A percentile compares a stretch with the other conserved stretches of the same genome.
Conservation (phyloP, 1,139 yeast genomes). For the Torulaspora pretoriensis region DNA sequence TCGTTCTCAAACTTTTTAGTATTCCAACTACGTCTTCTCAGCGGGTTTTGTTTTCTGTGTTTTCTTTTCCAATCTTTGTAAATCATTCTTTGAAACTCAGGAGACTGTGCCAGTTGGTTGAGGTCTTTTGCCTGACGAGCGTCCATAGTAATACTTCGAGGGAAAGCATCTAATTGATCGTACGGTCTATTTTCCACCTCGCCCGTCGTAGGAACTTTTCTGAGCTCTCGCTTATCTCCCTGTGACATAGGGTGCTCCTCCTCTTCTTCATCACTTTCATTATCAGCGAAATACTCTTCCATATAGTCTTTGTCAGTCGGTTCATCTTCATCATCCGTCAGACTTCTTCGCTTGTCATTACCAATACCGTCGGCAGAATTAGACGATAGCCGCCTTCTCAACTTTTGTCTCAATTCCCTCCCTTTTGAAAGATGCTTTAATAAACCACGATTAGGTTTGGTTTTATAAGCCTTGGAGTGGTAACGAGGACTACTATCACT, state of each 20-base stretch:
- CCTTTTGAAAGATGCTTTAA: slow-evolving; percentile 23
- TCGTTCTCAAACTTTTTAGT: slow-evolving; percentile 11
- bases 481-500: not conserved
- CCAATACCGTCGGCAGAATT: slow-evolving; percentile 12
- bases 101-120: slow-evolving; percentile 38
- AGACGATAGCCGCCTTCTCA: slow-evolving; percentile 23
- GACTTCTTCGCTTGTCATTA: slow-evolving; percentile 9
- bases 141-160: slow-evolving; percentile 21
- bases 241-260: slow-evolving; percentile 5
- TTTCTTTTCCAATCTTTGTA: slow-evolving; percentile 34
- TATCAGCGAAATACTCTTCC: slow-evolving; percentile 36
- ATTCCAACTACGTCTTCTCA: slow-evolving; percentile 24
- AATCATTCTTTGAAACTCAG: slow-evolving; percentile 44
- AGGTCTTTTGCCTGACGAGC: slow-evolving; percentile 23
- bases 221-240: slow-evolving; percentile 1
- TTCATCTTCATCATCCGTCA: slow-evolving; percentile 20
- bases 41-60: slow-evolving; percentile 21
- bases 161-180: slow-evolving; percentile 1
- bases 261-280: slow-evolving; percentile 27
- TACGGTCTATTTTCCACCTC: not conserved
- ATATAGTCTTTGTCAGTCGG: slow-evolving; percentile 32
- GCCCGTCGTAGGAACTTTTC: slow-evolving; percentile 9
- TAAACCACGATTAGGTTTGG: slow-evolving; percentile 14
- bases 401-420: slow-evolving; percentile 18
- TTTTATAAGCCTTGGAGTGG: slow-evolving; percentile 1